These are phyloP conservation scores for Tricholoma terreum DNA, from an alignment of 768 basidiomycete genomes.

Conservation along the genomic window DNA sequence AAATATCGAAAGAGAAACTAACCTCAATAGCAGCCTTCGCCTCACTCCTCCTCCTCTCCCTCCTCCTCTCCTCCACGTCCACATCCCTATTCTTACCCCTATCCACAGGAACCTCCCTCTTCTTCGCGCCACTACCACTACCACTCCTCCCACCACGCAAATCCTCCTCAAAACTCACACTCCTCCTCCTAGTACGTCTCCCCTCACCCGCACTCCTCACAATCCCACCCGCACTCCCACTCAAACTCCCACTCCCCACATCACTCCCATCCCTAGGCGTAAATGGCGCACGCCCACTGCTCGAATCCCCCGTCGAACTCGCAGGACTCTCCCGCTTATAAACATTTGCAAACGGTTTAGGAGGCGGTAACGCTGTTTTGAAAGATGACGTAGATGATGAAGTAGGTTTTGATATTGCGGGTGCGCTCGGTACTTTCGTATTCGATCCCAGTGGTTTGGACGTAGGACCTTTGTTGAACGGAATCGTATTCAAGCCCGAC, in stretches of 20 bases:
- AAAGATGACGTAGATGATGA: background rate
- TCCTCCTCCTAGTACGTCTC: conserved; percentile 50
- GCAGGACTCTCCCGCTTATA: conserved; percentile 63
- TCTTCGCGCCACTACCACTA: conserved; percentile 19
- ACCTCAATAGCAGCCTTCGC: conserved; percentile 90
- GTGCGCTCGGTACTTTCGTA: background rate
- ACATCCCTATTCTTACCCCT: conserved; percentile 59
- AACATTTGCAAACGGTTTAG: conserved; percentile 51
- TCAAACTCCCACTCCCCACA: conserved; percentile 24
- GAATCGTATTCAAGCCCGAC: too few relatives aligned
- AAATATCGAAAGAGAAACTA: conserved; percentile 21
- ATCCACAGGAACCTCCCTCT: conserved; percentile 24
- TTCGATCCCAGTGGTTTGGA: background rate
- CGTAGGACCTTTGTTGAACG: too few relatives aligned
- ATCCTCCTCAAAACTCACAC: conserved; percentile 69
- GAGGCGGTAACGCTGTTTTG: conserved; percentile 25
- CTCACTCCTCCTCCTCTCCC: conserved; percentile 73
- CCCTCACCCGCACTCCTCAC: conserved; percentile 30
- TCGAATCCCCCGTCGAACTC: conserved; percentile 84
- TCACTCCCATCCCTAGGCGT: conserved; percentile 83
- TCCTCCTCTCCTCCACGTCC: conserved; percentile 55
- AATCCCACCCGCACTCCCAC: conserved; percentile 13
- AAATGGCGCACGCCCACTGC: conserved; percentile 68
- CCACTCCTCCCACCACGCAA: conserved; percentile 16
- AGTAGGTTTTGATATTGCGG: background rate